Base-by-base conservation (phyloP, 2,329 filamentous ascomycete genomes). In the Fusarium sp. region DNA sequence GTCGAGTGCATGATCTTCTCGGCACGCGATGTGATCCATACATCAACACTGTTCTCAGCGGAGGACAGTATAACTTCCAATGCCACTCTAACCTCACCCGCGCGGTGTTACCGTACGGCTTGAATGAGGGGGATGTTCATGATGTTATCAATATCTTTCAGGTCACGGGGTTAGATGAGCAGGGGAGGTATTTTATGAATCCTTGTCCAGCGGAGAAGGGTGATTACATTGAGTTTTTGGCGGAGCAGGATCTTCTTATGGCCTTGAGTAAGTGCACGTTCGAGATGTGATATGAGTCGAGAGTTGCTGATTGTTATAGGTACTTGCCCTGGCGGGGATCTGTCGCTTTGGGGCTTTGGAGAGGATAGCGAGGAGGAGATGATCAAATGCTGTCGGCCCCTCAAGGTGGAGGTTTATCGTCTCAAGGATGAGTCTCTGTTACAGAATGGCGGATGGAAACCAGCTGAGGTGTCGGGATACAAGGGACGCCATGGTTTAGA, bases 61-160 rank as follows among this genome's bases (percentile, higher is more conserved):
- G 90, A n/a, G 87, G 89, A 56, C 86, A 87, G 38, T 96, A 94
- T 80, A 92, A 96, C 80, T 96, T 89, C 81, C 93, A 96, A 80
- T 97, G 94, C 81, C 94, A 96, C 79, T 94, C 92, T 4, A 97
- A 97, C 80, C 87, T 97, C 17, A 90, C 90, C 3, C 89, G 94
- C 8, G 92, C 94, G 0, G 89, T 96, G 6, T 70, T 91, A 3
- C 91, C 91, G 0, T 91, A 86, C 69, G 93, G 93, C 0, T 81
- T 96, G 47, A 87, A 85, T 10, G 94, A 96, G 82, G 85, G 85
- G 36, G 93, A 96, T 79, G 90, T 96, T 4, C 94, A 97, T 78
- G 94, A 97, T 80, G 94, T 97, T 1, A 86, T 97, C 61, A 97
- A 97, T 78, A 86, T 97, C 7, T 96, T 97, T 79, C 94, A 97